Base-by-base conservation (phyloP, 345 rosid species). In the Pistacia atlantica region DNA sequence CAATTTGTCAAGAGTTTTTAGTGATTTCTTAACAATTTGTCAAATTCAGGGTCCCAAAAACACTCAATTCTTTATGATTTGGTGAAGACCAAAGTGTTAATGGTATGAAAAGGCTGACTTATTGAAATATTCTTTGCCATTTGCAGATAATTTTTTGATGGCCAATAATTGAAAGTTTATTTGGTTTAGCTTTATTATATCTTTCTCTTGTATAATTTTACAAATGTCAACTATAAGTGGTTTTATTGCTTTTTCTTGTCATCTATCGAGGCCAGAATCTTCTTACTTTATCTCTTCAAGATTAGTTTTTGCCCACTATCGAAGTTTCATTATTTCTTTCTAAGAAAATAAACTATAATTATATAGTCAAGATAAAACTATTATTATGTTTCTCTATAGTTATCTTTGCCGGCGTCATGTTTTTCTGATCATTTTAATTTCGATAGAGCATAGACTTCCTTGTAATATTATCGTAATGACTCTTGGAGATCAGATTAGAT, bases 21-120 rank as follows among this genome's bases (percentile, higher is more conserved):
- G 42, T 14, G 28, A 16, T 56, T 25, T 38, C 42, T 38, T 38
- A 2, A 20, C 69, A 51, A 51, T 35, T 35, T 64, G 49, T 74
- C 77, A 74, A 74, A 25, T 11, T 3, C 49, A 5, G 69, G 69
- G 35, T 7, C 77, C 77, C 49, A 49, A 73, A 13, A 5, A 17
- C 68, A 17, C 60, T 3, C 12, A 48, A 31, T 46, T 61, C 49
- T 16, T 17, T 28, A 49, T 33, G 13, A 62, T 61, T 49, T 28
- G 35, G 59, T 51, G 38, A 49, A 31, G 14, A 60, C 18, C 17
- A 10, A 8, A 33, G 1, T 11, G 46, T 10, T 18, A 1, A 1
- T 2, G 56, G 5, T 49, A 8, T 28, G 75, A 60, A 72, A 69
- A 31, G 46, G 20, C 60, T 10, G 61, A 69, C 67, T 72, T 31